phyloP scores from a whole-genome alignment of 495 filamentous ascomycete species.

The Cladorrhinum samala region DNA sequence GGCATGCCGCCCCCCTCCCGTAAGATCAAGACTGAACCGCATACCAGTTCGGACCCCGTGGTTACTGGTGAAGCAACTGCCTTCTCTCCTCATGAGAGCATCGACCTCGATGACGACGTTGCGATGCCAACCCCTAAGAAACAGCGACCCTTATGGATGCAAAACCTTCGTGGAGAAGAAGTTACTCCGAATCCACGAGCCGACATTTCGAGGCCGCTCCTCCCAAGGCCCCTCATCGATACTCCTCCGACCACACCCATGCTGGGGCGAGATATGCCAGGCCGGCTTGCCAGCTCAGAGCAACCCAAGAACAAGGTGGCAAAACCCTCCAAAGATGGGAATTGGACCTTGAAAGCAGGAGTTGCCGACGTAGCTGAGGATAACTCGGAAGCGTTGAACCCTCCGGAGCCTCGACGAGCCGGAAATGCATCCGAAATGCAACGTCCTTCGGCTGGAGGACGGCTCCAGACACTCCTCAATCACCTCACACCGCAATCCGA shows the following conservation, averaged over 20 bases:
- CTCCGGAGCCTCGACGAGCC: not conserved
- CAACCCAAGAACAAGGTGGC: not conserved
- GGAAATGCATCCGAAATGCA: not conserved
- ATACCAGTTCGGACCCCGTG: conserved; percentile 30
- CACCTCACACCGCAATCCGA: not conserved
- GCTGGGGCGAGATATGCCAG: not conserved
- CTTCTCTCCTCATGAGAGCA: conserved; percentile 47
- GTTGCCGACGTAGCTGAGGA: conserved; percentile 22
- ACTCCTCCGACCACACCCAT: not conserved
- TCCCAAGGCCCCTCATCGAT: not conserved
- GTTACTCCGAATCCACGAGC: not conserved
- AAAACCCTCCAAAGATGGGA: not conserved
- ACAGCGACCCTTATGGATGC: conserved; percentile 10
- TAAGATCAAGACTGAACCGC: conserved; percentile 31
- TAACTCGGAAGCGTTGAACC: not conserved
- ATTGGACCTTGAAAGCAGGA: conserved; percentile 8
- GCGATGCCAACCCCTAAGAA: conserved; percentile 60
- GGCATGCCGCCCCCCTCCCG: conserved; percentile 5
- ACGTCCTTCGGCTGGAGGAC: not conserved
- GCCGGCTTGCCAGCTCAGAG: not conserved
- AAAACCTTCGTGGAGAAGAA: not conserved
- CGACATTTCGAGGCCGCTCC: not conserved
- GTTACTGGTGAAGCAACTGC: conserved; percentile 24
- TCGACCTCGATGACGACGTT: conserved; percentile 66
- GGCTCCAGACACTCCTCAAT: conserved; percentile 15